Evolutionary conservation across 257 asterid species (phyloP).

Genomic region (Capsicum chinense): DNA sequence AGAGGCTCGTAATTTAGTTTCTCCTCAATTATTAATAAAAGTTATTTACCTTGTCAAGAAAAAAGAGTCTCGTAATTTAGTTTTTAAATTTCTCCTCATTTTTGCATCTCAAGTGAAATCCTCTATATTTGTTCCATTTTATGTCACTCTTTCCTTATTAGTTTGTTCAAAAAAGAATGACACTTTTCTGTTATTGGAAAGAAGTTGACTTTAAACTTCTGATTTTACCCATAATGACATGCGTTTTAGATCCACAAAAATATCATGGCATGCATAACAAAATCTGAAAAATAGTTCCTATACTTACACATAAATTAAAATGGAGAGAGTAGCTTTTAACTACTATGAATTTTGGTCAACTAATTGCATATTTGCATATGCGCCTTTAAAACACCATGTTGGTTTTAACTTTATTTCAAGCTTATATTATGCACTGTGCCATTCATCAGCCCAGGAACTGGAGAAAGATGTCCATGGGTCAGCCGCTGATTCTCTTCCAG

Average conservation of each 20-base stretch:
- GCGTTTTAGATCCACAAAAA: background rate
- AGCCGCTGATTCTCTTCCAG: constrained; percentile 71
- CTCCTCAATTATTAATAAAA: too few species aligned
- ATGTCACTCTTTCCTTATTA: background rate
- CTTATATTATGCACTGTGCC: constrained; percentile 39
- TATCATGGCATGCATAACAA: background rate
- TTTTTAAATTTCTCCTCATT: background rate
- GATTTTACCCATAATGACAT: background rate
- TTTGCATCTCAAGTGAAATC: background rate
- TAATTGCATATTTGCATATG: constrained; percentile 14
- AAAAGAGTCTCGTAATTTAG: background rate
- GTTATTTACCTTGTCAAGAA: too few species aligned
- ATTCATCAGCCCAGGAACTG: constrained; percentile 87
- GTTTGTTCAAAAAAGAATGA: background rate
- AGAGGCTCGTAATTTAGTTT: too few species aligned
- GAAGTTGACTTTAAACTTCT: background rate
- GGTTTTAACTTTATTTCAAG: constrained; percentile 18
- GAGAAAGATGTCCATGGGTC: constrained; percentile 88
- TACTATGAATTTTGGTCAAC: background rate
- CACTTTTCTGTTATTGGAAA: background rate
- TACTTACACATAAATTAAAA: background rate
- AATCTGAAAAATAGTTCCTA: background rate
- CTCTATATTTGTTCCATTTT: background rate
- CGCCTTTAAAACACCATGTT: background rate
- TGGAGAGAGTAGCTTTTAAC: background rate